Evolutionary conservation across 2,329 filamentous ascomycete genomes (phyloP).

Genomic region (Bipolaris sorokiniana): DNA sequence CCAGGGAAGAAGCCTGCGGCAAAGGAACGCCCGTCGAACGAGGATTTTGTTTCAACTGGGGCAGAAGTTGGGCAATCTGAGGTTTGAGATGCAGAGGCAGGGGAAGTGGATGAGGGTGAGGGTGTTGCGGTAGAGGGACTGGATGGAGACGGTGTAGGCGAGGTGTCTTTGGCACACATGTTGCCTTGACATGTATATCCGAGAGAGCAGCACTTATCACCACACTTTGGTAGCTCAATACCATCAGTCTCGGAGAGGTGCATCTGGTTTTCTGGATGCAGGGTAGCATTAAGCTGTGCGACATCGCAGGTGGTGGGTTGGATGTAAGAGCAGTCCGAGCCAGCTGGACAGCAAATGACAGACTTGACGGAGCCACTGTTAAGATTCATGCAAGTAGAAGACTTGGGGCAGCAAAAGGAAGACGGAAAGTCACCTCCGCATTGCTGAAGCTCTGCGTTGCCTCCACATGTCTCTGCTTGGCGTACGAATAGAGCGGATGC

Average conservation of each 20-base stretch:
- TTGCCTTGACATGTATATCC: constrained; percentile 68
- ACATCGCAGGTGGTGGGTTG: constrained; percentile 69
- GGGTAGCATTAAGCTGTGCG: constrained; percentile 63
- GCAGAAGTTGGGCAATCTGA: constrained; percentile 25
- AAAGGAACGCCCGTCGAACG: constrained; percentile 47
- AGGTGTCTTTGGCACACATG: constrained; percentile 58
- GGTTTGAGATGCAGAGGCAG: constrained; percentile 43
- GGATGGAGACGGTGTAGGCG: constrained; percentile 32
- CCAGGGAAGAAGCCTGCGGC: constrained; percentile 49
- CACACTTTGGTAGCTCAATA: constrained; percentile 63
- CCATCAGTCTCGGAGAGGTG: constrained; percentile 69
- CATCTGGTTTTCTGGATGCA: constrained; percentile 64
- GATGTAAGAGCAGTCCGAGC: constrained; percentile 65
- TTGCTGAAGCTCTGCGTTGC: constrained; percentile 54
- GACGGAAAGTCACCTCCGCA: constrained; percentile 65
- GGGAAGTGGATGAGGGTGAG: constrained; percentile 36
- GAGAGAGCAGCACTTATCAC: constrained; percentile 70
- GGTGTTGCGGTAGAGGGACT: constrained; percentile 29
- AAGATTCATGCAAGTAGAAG: constrained; percentile 64
- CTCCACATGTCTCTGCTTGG: constrained; percentile 57
- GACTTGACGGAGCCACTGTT: constrained; percentile 66
- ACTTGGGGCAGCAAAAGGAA: constrained; percentile 69
- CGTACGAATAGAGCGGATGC: constrained; percentile 39
- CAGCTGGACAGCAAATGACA: constrained; percentile 71
- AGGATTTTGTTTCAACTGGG: constrained; percentile 23